A percentile compares a stretch with the other conserved stretches of the same genome.
phyloP scores from a whole-genome alignment of 2,329 filamentous ascomycete species.

The Graphium sp. region DNA sequence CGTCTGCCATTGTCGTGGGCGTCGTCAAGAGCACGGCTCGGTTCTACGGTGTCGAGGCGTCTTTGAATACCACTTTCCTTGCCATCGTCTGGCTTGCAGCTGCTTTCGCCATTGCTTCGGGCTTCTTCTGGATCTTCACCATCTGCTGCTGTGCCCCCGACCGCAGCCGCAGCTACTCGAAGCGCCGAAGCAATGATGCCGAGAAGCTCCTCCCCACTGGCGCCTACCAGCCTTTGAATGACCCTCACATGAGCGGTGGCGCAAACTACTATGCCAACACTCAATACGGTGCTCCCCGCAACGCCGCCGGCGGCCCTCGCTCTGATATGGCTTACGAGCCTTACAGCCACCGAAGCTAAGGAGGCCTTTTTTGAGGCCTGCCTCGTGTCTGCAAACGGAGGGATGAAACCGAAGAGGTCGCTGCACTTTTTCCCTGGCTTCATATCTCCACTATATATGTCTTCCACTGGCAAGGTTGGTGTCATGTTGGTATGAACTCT shows the following conservation, averaged over 20 bases:
- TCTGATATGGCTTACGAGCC: constrained; percentile 46
- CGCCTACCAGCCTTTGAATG: constrained; percentile 27
- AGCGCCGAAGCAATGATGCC: constrained; percentile 17
- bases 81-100: constrained; percentile 63
- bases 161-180: constrained; percentile 15
- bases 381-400: too few species aligned
- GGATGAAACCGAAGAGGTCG: too few species aligned
- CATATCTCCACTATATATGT: constrained; percentile 4
- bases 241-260: constrained; percentile 13
- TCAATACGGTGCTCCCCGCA: constrained; percentile 18
- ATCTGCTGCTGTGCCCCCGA: constrained; percentile 70
- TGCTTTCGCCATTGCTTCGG: constrained; percentile 57
- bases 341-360: constrained; percentile 40
- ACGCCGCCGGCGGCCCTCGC: constrained; percentile 22
- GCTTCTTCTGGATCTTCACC: constrained; percentile 82
- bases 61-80: constrained; percentile 54
- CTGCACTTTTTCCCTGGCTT: too few species aligned
- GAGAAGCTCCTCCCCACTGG: constrained; percentile 33
- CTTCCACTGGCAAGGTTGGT: constrained; percentile 4
- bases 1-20: constrained; percentile 53
- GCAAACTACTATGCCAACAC: constrained; percentile 12
- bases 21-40: constrained; percentile 50
- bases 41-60: constrained; percentile 52
- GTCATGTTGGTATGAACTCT: not conserved
- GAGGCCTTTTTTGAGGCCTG: too few species aligned